These are phyloP conservation scores for Vigna trinervia DNA, from an alignment of 306 rosid genomes.

Conservation along the genomic window DNA sequence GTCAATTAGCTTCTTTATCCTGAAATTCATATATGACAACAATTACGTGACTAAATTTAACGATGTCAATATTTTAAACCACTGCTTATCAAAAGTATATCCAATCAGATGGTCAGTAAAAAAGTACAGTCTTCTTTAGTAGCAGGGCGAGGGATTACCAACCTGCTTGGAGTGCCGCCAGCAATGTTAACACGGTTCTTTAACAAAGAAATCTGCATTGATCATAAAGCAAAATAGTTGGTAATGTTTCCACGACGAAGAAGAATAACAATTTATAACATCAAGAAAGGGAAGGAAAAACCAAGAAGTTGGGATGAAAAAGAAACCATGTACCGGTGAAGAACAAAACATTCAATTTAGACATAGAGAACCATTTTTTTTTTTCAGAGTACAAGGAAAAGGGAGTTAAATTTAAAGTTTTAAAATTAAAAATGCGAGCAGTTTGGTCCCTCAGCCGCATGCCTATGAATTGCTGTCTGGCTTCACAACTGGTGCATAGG, in stretches of 20 bases:
- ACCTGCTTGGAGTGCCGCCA: conserved; percentile 99
- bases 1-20: conserved; percentile 90
- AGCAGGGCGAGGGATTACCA: conserved; percentile 23
- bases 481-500: no score
- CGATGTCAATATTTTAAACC: background rate
- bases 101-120: no score
- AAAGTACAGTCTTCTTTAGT: background rate
- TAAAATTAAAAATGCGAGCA: no score
- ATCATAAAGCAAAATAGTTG: conserved; percentile 28
- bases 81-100: background rate
- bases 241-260: background rate
- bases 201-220: conserved; percentile 71
- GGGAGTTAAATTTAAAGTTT: background rate
- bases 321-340: background rate
- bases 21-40: conserved; percentile 29
- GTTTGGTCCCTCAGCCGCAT: background rate
- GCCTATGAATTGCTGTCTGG: background rate
- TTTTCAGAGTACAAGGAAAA: background rate
- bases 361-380: background rate
- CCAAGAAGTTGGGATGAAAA: background rate
- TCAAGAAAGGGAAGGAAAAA: background rate
- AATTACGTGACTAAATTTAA: background rate
- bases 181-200: conserved; percentile 88
- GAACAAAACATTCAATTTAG: background rate
- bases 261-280: background rate